Evolutionary conservation across 805 yeast genomes (phyloP), one percentile per base, ranked within the genome.

Genomic region (Torulaspora maleeae): DNA sequence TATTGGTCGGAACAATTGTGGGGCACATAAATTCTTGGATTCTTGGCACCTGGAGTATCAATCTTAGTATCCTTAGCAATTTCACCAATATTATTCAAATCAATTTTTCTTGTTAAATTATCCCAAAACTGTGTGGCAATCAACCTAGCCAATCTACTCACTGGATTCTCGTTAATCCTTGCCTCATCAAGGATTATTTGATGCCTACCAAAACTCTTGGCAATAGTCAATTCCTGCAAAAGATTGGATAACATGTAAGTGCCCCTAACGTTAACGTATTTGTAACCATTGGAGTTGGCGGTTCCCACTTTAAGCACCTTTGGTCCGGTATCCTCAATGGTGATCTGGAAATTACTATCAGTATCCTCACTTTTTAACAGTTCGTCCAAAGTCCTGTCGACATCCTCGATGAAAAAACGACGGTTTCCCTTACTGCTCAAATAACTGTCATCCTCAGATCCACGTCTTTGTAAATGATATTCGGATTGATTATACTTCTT

Each of bases 191-290:
- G 66, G 40, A 86, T 72, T 73, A 88, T 80, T 58, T 80, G 84
- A 50, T 79, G 80, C 51, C 91, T 74, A 7, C 95, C 95, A 62
- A 81, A 77, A 45, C 84, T 71, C 60, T 85, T 79, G 11, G 96
- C 96, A 49, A 88, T 80, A 0, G 96, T 87, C 52, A 89, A 72
- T 65, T 89, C 97, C 68, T 89, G 96, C 45, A 89, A 72, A 32
- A 90, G 67, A 64, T 90, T 90, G 0, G 93, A 82, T 39, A 89
- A 68, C 90, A 85, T 85, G 60, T 89, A 89, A 0, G 96, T 89
- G 3, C 97, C 97, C 48, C 95, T 70, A 45, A 89, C 75, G 49
- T 82, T 86, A 44, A 77, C 76, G 54, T 78, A 82, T 30, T 78
- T 81, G 67, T 68, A 86, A 1, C 96, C 97, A 56, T 81, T 79